Percentiles rank a stretch among this genome's conserved stretches.
phyloP scores from a whole-genome alignment of 495 filamentous ascomycete species.

The Penicillium macrosclerotiorum region DNA sequence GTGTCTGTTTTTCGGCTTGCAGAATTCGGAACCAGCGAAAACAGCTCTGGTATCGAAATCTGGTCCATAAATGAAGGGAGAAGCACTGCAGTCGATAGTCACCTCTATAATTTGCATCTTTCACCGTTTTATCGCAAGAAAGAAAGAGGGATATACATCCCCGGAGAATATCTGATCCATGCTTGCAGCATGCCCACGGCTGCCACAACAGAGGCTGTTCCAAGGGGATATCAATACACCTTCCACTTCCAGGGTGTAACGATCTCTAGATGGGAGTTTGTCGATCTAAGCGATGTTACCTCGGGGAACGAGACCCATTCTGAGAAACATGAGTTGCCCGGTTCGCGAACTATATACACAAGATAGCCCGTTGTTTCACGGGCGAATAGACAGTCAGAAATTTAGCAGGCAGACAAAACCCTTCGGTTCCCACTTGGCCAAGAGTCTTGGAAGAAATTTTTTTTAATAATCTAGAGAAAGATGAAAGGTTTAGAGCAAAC shows the following conservation, averaged over 20 bases:
- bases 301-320: neutral
- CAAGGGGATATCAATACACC: constrained; percentile 13
- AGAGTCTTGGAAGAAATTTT: too few species aligned
- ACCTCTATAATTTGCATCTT: neutral
- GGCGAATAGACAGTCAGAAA: too few species aligned
- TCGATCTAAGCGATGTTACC: neutral
- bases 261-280: constrained; percentile 28
- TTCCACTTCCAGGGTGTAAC: constrained; percentile 36
- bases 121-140: constrained; percentile 5
- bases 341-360: constrained; percentile 3
- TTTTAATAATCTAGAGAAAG: too few species aligned
- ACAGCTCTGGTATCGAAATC: constrained; percentile 9
- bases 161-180: constrained; percentile 17
- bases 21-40: constrained; percentile 2
- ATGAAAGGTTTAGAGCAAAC: too few species aligned
- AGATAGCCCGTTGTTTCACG: neutral
- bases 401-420: too few species aligned
- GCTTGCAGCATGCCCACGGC: neutral
- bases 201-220: neutral
- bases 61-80: neutral
- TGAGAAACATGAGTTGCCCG: neutral
- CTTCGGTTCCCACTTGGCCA: neutral
- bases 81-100: neutral
- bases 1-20: constrained; percentile 16
- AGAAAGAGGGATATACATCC: neutral